These are phyloP conservation scores for Sporisorium graminicola DNA, from an alignment of 1,284 basidiomycete genomes.

Conservation along the genomic window DNA sequence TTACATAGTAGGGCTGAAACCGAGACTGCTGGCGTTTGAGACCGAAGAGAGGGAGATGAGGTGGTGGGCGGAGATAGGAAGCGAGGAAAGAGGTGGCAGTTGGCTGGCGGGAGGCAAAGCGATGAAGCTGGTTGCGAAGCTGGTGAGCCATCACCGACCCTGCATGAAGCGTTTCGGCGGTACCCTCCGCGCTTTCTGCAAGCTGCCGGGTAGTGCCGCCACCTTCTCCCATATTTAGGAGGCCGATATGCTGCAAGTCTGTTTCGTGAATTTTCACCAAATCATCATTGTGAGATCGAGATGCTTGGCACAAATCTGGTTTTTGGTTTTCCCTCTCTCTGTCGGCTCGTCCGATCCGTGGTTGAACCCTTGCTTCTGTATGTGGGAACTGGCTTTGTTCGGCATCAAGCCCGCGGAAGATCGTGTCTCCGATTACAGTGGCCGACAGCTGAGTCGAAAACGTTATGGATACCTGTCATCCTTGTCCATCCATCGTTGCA, in stretches of 20 bases:
- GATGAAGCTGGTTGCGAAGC: background rate
- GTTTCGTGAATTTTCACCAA: background rate
- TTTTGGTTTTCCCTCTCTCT: background rate
- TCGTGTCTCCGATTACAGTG: background rate
- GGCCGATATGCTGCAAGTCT: background rate
- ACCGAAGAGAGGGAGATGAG: background rate
- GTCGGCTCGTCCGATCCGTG: constrained; percentile 18
- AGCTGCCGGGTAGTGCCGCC: constrained; percentile 8
- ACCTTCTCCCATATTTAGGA: background rate
- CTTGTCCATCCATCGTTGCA: background rate
- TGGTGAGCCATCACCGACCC: background rate
- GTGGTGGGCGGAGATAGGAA: background rate
- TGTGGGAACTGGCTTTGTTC: constrained; percentile 4
- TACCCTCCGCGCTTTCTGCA: background rate
- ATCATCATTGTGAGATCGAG: constrained; percentile 5
- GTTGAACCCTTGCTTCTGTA: constrained; percentile 8
- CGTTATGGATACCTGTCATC: background rate
- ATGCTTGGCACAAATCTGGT: background rate
- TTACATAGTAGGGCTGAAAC: constrained; percentile 16
- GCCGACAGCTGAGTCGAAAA: constrained; percentile 6
- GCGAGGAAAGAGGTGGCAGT: background rate
- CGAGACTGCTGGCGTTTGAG: background rate
- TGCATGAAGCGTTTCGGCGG: background rate
- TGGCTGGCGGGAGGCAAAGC: too few species aligned
- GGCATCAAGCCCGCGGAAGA: background rate